Evolutionary conservation across 129 eudicot species (phyloP).

Genomic region (Gnaphalium uliginosum): DNA sequence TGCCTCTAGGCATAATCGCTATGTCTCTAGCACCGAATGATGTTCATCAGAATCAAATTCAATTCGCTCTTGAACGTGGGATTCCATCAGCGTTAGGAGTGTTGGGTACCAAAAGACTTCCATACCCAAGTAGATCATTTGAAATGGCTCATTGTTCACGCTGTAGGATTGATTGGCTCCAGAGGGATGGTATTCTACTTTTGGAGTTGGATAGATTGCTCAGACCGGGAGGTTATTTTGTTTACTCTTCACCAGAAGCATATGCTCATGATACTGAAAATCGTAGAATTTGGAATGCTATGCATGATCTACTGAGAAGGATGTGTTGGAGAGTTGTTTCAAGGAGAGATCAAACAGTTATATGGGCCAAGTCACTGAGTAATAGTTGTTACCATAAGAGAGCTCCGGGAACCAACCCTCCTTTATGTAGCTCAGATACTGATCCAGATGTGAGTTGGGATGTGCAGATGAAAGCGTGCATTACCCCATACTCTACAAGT

Average conservation of each 20-base stretch:
- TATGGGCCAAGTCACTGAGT: constrained; percentile 84
- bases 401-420: constrained; percentile 58
- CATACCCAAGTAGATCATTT: constrained; percentile 85
- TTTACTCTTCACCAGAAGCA: constrained; percentile 92
- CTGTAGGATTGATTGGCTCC: constrained; percentile 91
- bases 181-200: constrained; percentile 79
- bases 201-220: constrained; percentile 81
- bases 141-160: constrained; percentile 92
- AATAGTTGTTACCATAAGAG: constrained; percentile 79
- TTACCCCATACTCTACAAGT: constrained; percentile 73
- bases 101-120: constrained; percentile 84
- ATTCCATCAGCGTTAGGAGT: constrained; percentile 79
- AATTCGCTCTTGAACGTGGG: constrained; percentile 87
- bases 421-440: constrained; percentile 56
- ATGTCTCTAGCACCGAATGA: constrained; percentile 92
- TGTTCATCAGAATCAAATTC: constrained; percentile 87
- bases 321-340: constrained; percentile 96
- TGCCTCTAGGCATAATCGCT: constrained; percentile 66
- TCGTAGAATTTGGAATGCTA: constrained; percentile 74
- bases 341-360: constrained; percentile 81
- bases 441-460: constrained; percentile 87
- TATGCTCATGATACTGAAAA: constrained; percentile 86
- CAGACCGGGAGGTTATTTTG: constrained; percentile 92
- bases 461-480: constrained; percentile 82
- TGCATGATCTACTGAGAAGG: constrained; percentile 72